Base-by-base conservation (phyloP, 2,329 filamentous ascomycete genomes). In the Chaetomiaceae sp. region DNA sequence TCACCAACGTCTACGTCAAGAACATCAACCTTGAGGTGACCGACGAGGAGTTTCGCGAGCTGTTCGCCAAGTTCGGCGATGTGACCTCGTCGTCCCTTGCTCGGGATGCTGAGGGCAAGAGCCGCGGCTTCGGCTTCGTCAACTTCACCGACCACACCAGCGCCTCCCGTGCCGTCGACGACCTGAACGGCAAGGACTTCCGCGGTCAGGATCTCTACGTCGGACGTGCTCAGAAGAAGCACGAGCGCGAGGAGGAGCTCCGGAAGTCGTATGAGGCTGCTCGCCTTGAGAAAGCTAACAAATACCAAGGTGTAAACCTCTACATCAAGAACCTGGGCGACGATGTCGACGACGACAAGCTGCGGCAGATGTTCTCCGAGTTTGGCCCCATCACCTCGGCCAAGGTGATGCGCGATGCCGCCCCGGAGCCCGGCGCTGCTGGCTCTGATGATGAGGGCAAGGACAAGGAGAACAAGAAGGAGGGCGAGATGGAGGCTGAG, bases 1-100 rank as follows among this genome's bases (percentile, higher is more conserved):
- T 94, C 80, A 98, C 93, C 76, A 98, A 98, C 70, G 84, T 98
- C 71, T 98, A 98, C 74, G 88, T 98, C 75, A 98, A 98, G 84
- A 98, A 98, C 76, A 85, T 98, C 60, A 81, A 83, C 61, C 63
- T 73, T 29, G 91, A 96, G 39, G 87, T 84, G 55, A 85, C 81
- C 49, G 93, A 98, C 52, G 90, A 97, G 8, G 86, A 97, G 66
- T 97, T 98, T 82, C 88, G 89, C 60, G 79, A 84, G 53, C 77
- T 97, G 41, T 97, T 98, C 62, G 87, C 93, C 77, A 83, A 83
- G 70, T 95, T 81, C 63, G 93, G 93, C 58, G 85, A 94, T 48
- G 93, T 98, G 59, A 97, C 93, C 52, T 98, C 93, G 47, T 90
- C 93, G 36, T 95, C 91, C 42, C 82, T 98, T 56, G 88, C 90